A percentile compares a stretch with the other conserved stretches of the same genome.
These are phyloP conservation scores for Pelargonium myrrhifolium DNA, from an alignment of 441 rosid genomes.

Conservation along the genomic window DNA sequence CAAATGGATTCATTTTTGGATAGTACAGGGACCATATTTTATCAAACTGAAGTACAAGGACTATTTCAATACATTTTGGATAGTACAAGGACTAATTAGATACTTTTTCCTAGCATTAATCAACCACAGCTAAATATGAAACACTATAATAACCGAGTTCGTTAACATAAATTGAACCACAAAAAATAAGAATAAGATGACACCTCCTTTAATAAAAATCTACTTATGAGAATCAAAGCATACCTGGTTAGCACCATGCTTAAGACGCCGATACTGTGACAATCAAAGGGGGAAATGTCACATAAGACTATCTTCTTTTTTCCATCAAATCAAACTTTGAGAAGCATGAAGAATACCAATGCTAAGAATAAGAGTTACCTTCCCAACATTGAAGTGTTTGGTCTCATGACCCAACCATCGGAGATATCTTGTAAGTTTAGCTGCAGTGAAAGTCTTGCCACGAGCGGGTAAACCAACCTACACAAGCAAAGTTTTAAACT, in stretches of 20 bases:
- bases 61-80: too few relatives aligned
- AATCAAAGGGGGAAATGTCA: slow-evolving; percentile 21
- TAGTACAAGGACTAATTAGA: too few relatives aligned
- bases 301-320: slow-evolving; percentile 13
- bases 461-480: slow-evolving; percentile 99
- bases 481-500: slow-evolving; percentile 10
- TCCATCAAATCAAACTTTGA: slow-evolving; percentile 12
- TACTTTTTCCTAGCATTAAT: too few relatives aligned
- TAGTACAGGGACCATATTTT: too few relatives aligned
- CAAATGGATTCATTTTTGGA: too few relatives aligned
- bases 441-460: slow-evolving; percentile 98
- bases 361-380: slow-evolving; percentile 38
- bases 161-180: too few relatives aligned
- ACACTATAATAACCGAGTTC: too few relatives aligned
- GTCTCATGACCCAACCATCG: slow-evolving; percentile 99
- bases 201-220: too few relatives aligned
- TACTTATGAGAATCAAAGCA: neutral
- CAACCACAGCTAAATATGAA: too few relatives aligned
- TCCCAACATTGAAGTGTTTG: slow-evolving; percentile 98
- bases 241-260: slow-evolving; percentile 92
- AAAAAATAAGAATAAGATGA: too few relatives aligned
- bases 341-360: slow-evolving; percentile 11
- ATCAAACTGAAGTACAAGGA: too few relatives aligned
- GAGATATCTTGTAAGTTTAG: slow-evolving; percentile 91
- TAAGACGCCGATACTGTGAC: slow-evolving; percentile 95